Percentiles rank a stretch among this genome's conserved stretches.
Conservation (phyloP, 2,329 filamentous ascomycete genomes). For the Orbilia javanica region DNA sequence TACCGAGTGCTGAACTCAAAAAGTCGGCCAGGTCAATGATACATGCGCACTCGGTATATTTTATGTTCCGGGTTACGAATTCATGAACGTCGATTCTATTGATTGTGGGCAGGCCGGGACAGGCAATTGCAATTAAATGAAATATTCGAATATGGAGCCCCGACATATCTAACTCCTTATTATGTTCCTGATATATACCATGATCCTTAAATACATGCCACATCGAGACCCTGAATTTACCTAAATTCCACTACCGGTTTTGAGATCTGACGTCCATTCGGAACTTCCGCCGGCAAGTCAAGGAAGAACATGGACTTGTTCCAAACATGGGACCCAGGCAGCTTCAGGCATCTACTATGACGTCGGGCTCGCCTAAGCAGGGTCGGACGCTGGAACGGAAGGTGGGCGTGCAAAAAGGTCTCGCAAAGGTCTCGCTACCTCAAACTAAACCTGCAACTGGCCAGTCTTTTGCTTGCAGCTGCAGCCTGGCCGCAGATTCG, state of each 20-base stretch:
- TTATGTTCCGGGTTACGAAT: not conserved
- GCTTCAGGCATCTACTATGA: conserved; percentile 49
- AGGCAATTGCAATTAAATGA: not conserved
- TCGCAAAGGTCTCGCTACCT: conserved; percentile 10
- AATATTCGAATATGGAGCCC: not conserved
- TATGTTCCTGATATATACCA: not conserved
- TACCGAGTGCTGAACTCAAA: not conserved
- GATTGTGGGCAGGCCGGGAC: not conserved
- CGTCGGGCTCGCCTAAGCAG: conserved; percentile 48
- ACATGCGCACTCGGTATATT: not conserved
- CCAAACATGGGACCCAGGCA: conserved; percentile 20
- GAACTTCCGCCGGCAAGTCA: conserved; percentile 23
- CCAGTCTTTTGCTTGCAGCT: conserved; percentile 13
- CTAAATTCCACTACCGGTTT: conserved; percentile 11
- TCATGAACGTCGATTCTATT: not conserved
- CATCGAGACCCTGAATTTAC: conserved; percentile 21
- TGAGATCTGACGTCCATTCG: conserved; percentile 17
- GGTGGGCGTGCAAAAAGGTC: conserved; percentile 24
- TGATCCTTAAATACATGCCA: not conserved
- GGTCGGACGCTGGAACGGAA: conserved; percentile 19
- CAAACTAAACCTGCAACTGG: conserved; percentile 3
- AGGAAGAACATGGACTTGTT: conserved; percentile 14
- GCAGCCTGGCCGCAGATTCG: conserved; percentile 6
- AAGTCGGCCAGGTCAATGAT: not conserved
- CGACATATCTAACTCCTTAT: not conserved